Percentiles rank a stretch among this genome's conserved stretches.
phyloP scores from a whole-genome alignment of 148 eudicot species.

The Spergularia bocconei region DNA sequence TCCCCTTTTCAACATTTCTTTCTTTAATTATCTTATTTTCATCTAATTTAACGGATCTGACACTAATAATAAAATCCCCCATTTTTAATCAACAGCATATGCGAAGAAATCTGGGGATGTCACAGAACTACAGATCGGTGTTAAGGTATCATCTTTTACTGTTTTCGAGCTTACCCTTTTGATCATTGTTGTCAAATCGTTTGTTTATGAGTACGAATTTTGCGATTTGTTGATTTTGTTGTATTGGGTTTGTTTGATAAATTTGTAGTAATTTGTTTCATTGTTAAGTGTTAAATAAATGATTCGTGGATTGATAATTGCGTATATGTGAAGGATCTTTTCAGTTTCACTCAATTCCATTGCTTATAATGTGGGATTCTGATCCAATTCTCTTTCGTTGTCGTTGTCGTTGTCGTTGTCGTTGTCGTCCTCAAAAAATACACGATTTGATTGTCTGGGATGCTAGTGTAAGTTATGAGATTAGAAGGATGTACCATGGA shows the following conservation, averaged over 20 bases:
- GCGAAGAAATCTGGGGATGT: slow-evolving; percentile 80
- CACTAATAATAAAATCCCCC: background rate
- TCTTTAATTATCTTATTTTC: background rate
- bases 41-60: slow-evolving; percentile 10
- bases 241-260: no score
- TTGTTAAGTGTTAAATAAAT: no score
- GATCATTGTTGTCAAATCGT: background rate
- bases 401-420: no score
- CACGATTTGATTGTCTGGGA: background rate
- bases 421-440: no score
- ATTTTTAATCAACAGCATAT: slow-evolving; percentile 32
- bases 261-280: no score
- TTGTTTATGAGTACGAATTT: background rate
- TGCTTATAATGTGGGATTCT: no score
- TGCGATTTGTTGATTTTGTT: background rate
- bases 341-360: no score
- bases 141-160: slow-evolving; percentile 53
- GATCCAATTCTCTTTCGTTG: no score
- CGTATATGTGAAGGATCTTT: no score
- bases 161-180: background rate
- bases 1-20: background rate
- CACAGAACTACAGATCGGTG: slow-evolving; percentile 89
- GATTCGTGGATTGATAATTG: no score
- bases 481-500: no score
- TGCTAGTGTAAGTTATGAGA: background rate